Evolutionary conservation across 805 yeast genomes (phyloP).

Genomic region (Lipomyces sp.): DNA sequence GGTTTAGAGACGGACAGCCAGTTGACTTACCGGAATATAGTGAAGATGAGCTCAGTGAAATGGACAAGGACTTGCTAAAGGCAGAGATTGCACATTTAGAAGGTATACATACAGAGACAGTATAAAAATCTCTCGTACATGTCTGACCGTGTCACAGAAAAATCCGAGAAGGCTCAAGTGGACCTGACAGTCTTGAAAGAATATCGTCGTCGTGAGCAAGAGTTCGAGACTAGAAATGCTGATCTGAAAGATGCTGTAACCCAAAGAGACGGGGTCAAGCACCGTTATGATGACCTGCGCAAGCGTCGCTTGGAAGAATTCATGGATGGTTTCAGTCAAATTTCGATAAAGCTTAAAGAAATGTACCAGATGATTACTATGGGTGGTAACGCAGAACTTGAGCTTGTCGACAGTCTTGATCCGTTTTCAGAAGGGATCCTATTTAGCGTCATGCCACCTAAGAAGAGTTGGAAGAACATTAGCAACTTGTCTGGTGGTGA

Average conservation of each 20-base stretch:
- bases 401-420: conserved; percentile 90
- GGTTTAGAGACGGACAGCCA: conserved; percentile 14
- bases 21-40: conserved; percentile 51
- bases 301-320: conserved; percentile 82
- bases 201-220: conserved; percentile 68
- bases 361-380: conserved; percentile 98
- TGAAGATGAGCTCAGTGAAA: conserved; percentile 55
- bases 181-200: conserved; percentile 79
- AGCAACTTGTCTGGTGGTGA: conserved; percentile 97
- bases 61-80: conserved; percentile 57
- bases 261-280: conserved; percentile 66
- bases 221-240: conserved; percentile 63
- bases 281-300: conserved; percentile 68
- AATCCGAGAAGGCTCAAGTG: conserved; percentile 60
- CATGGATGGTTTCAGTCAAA: conserved; percentile 87
- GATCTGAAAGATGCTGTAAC: conserved; percentile 73
- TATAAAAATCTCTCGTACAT: neutral
- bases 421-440: conserved; percentile 98
- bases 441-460: conserved; percentile 99
- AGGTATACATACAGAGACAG: conserved; percentile 4
- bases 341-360: conserved; percentile 86
- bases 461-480: conserved; percentile 95
- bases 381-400: conserved; percentile 99
- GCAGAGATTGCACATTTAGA: conserved; percentile 61
- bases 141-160: conserved; percentile 40